A percentile compares a stretch with the other conserved stretches of the same genome.
These are phyloP conservation scores for Primulina tabacum DNA, from an alignment of 257 asterid species.

Conservation along the genomic window DNA sequence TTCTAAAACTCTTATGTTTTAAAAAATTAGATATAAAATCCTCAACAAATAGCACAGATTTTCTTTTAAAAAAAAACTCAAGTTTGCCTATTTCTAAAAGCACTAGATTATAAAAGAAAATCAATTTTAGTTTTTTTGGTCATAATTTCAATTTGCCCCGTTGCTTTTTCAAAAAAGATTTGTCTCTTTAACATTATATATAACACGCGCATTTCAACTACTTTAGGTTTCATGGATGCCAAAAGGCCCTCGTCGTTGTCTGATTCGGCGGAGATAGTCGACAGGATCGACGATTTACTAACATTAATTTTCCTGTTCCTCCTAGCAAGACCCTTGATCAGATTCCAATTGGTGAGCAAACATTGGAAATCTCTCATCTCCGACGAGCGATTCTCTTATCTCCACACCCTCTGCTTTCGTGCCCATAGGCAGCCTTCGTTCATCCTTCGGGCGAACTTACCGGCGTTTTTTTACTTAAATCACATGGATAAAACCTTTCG, in stretches of 20 bases:
- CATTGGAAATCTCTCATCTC: conserved; percentile 23
- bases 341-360: conserved; percentile 26
- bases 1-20: no score
- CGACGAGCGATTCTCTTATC: conserved; percentile 8
- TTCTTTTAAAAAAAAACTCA: no score
- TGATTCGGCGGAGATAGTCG: background rate
- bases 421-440: background rate
- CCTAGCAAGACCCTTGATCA: conserved; percentile 22
- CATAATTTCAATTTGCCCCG: no score
- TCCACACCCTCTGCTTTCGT: conserved; percentile 13
- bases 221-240: background rate
- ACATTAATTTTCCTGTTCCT: conserved; percentile 16
- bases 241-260: background rate
- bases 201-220: background rate
- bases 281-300: conserved; percentile 3
- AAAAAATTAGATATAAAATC: no score
- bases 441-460: conserved; percentile 1
- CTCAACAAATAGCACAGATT: no score
- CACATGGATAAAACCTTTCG: background rate
- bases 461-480: background rate
- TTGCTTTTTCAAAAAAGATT: no score
- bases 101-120: no score
- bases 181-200: background rate
- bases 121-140: no score
- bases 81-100: no score